Percentiles rank a stretch among this genome's conserved stretches.
Evolutionary conservation across 2,329 filamentous ascomycete genomes (phyloP).

Genomic region (Ophiosphaerella korrae): DNA sequence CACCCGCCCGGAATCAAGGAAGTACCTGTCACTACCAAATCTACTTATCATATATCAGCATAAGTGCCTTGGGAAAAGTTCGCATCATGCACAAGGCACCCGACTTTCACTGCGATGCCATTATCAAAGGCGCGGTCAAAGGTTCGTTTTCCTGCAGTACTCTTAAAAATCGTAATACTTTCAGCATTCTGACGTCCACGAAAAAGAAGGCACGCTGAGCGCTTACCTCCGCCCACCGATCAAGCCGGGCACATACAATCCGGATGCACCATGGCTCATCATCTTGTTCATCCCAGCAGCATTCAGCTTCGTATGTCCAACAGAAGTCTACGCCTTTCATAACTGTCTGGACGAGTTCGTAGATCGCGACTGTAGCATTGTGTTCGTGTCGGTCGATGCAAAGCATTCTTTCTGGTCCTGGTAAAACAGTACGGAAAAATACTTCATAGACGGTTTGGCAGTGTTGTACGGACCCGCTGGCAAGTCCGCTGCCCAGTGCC

Average conservation of each 20-base stretch:
- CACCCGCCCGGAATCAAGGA: no score
- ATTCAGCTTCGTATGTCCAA: conserved; percentile 40
- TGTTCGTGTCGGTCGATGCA: conserved; percentile 38
- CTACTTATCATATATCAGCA: conserved; percentile 1
- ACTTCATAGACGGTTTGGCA: no score
- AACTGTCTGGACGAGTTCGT: conserved; percentile 35
- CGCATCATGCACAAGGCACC: conserved; percentile 34
- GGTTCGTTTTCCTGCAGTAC: conserved; percentile 9
- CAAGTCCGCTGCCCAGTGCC: not conserved
- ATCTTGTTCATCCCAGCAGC: conserved; percentile 39
- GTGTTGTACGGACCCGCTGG: no score
- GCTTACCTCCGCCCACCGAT: conserved; percentile 26
- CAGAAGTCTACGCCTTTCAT: conserved; percentile 38
- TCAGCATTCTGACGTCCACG: conserved; percentile 5
- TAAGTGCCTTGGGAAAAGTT: conserved; percentile 28
- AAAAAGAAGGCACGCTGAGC: conserved; percentile 26
- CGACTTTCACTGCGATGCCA: conserved; percentile 35
- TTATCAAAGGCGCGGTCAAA: conserved; percentile 27
- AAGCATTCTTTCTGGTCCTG: conserved; percentile 39
- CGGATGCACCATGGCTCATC: conserved; percentile 30
- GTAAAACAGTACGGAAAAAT: conserved; percentile 17
- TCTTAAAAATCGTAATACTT: not conserved
- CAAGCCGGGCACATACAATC: conserved; percentile 4
- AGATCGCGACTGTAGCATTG: conserved; percentile 30
- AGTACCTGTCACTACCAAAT: no score